Evolutionary conservation across 2,329 filamentous ascomycete species (phyloP), one percentile per base, ranked within the genome.

Genomic region (Orbilia blumenaviensis): DNA sequence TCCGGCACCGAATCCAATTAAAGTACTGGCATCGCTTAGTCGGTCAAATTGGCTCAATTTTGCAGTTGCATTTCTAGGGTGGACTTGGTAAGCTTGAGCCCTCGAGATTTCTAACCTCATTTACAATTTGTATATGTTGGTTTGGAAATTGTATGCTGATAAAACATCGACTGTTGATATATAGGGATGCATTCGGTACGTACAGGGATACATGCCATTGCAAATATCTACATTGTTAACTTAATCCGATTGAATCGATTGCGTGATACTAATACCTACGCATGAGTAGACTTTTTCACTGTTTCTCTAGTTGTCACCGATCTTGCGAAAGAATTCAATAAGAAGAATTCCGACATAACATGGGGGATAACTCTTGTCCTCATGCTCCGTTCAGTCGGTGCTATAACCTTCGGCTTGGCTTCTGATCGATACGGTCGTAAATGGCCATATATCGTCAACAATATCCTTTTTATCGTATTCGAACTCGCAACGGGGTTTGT

Each of bases 381-480:
- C 61, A 89, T 89, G 86, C 85, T 89, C 77, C 86, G 88, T 46
- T 80, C 78, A 41, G 63, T 80, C 46, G 92, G 92, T 7, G 92
- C 92, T 2, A 89, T 90, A 18, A 81, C 88, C 81, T 95, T 96
- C 78, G 92, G 92, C 72, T 84, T 94, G 21, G 89, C 90, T 0
- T 90, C 91, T 78, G 92, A 96, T 83, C 89, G 89, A 78, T 95
- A 89, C 81, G 92, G 92, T 5, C 88, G 92, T 66, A 94, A 94
- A 83, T 92, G 91, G 89, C 91, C 92, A 48, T 92, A 94, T 90
- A 89, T 94, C 7, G 79, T 88, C 80, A 94, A 94, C 85, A 77
- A 77, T 34, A 23, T 77, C 18, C 91, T 94, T 88, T 84, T 93
- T 72, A 83, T 92, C 23, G 85, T 92, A 2, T 85, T 94, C 8